These are phyloP conservation scores for Colletotrichum paranaense DNA, from an alignment of 2,329 filamentous ascomycete species.

Conservation along the genomic window DNA sequence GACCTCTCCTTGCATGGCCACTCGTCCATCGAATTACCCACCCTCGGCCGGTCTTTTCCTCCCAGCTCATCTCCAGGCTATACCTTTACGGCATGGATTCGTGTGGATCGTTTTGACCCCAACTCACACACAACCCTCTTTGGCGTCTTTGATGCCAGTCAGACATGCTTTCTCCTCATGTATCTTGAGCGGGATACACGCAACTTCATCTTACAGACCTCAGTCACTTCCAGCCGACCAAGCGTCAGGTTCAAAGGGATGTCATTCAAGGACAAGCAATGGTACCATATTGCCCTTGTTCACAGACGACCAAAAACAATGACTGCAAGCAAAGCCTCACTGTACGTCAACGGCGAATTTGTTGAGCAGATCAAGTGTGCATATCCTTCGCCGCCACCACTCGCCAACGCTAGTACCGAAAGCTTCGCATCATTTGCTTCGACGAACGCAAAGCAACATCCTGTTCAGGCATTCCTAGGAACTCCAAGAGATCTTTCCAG, in stretches of 20 bases:
- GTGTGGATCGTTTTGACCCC: constrained; percentile 87
- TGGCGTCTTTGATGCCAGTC: constrained; percentile 90
- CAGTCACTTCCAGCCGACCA: constrained; percentile 84
- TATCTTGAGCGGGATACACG: constrained; percentile 94
- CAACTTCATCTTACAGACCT: constrained; percentile 96
- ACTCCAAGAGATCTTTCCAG: constrained; percentile 90
- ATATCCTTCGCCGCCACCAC: constrained; percentile 82
- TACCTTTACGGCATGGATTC: constrained; percentile 89
- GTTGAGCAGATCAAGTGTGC: constrained; percentile 90
- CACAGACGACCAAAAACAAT: constrained; percentile 84
- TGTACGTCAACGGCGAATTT: constrained; percentile 95
- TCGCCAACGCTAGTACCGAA: constrained; percentile 70
- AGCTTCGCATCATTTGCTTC: constrained; percentile 78
- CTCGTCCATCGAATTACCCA: constrained; percentile 89
- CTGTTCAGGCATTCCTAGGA: constrained; percentile 92
- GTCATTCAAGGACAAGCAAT: constrained; percentile 78
- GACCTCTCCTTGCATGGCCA: constrained; percentile 90
- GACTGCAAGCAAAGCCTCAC: constrained; percentile 81
- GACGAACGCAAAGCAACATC: constrained; percentile 66
- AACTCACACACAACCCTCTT: constrained; percentile 94
- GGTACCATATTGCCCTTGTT: constrained; percentile 94
- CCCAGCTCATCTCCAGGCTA: constrained; percentile 85
- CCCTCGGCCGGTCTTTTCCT: constrained; percentile 87
- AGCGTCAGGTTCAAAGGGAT: constrained; percentile 94
- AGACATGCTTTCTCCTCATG: constrained; percentile 92